Evolutionary conservation across 768 basidiomycete genomes (phyloP).

Genomic region (Xerocomus spinulosus): DNA sequence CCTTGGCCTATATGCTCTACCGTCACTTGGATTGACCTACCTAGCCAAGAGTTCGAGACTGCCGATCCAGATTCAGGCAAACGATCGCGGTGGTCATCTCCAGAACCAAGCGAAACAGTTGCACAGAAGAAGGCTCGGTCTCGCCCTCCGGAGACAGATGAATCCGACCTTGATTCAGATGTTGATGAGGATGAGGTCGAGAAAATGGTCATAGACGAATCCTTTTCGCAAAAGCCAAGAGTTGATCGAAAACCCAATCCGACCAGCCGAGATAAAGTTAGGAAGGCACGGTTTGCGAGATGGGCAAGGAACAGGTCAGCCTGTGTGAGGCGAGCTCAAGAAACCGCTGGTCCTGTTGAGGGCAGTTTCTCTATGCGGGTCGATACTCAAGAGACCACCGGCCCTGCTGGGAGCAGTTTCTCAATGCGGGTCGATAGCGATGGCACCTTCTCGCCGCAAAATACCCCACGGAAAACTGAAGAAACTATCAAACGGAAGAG

Average conservation of each 20-base stretch:
- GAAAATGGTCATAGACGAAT: slow-evolving; percentile 44
- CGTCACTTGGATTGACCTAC: slow-evolving; percentile 17
- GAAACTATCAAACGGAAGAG: slow-evolving; percentile 46
- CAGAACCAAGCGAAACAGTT: slow-evolving; percentile 12
- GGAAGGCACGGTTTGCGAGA: slow-evolving; percentile 23
- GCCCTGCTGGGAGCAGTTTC: slow-evolving; percentile 22
- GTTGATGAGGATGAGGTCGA: slow-evolving; percentile 49
- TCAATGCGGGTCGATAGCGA: slow-evolving; percentile 30
- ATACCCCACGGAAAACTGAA: slow-evolving; percentile 24
- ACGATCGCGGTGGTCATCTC: slow-evolving; percentile 26
- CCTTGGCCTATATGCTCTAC: slow-evolving; percentile 34
- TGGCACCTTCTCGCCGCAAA: slow-evolving; percentile 13
- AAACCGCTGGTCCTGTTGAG: slow-evolving; percentile 23
- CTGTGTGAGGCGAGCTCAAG: slow-evolving; percentile 30
- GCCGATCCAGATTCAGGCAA: slow-evolving; percentile 18
- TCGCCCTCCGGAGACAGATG: slow-evolving; percentile 13
- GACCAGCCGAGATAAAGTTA: slow-evolving; percentile 31
- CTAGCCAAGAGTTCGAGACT: slow-evolving; percentile 6
- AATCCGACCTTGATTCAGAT: slow-evolving; percentile 30
- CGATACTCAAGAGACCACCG: slow-evolving; percentile 30
- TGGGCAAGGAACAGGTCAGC: slow-evolving; percentile 23
- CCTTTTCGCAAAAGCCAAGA: slow-evolving; percentile 15
- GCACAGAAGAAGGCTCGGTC: slow-evolving; percentile 28
- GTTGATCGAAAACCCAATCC: slow-evolving; percentile 17
- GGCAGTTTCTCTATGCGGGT: slow-evolving; percentile 32